Evolutionary conservation across 345 rosid species (phyloP).

Genomic region (Noccaea caerulescens): DNA sequence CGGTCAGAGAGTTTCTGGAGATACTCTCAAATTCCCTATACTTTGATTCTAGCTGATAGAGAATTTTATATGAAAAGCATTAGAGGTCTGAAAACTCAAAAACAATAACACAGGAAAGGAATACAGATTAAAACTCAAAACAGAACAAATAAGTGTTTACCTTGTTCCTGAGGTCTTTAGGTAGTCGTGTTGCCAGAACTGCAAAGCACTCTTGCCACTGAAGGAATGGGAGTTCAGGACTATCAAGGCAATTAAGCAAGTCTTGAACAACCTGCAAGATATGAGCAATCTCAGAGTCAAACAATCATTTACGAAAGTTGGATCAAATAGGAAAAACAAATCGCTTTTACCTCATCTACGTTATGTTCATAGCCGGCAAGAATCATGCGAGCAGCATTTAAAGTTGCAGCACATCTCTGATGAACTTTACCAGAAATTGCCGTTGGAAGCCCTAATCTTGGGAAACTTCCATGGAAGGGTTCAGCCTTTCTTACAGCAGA

Average conservation of each 20-base stretch:
- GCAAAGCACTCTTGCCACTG: constrained; percentile 99
- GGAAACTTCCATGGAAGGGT: constrained; percentile 91
- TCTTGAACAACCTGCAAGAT: constrained; percentile 79
- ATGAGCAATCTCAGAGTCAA: constrained; percentile 29
- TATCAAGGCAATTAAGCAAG: constrained; percentile 89
- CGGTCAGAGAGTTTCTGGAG: constrained; percentile 58
- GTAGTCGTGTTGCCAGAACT: constrained; percentile 91
- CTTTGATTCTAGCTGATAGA: constrained; percentile 84
- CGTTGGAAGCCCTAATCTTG: constrained; percentile 85
- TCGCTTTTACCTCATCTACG: constrained; percentile 74
- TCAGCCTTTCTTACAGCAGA: constrained; percentile 99
- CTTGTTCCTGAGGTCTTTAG: constrained; percentile 85
- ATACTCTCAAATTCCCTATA: constrained; percentile 66
- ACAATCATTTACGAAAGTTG: constrained; percentile 16
- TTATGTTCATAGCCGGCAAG: constrained; percentile 97
- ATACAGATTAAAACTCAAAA: not conserved
- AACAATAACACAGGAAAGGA: constrained; percentile 25
- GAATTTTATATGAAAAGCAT: constrained; percentile 9
- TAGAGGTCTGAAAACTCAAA: constrained; percentile 21
- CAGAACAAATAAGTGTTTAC: constrained; percentile 45
- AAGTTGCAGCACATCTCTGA: constrained; percentile 97
- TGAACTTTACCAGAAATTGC: constrained; percentile 96
- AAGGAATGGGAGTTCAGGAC: constrained; percentile 97
- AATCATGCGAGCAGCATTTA: constrained; percentile 93
- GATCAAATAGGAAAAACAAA: constrained; percentile 9